Conservation (phyloP, 2,329 filamentous ascomycete species). For the Periconia sp. region DNA sequence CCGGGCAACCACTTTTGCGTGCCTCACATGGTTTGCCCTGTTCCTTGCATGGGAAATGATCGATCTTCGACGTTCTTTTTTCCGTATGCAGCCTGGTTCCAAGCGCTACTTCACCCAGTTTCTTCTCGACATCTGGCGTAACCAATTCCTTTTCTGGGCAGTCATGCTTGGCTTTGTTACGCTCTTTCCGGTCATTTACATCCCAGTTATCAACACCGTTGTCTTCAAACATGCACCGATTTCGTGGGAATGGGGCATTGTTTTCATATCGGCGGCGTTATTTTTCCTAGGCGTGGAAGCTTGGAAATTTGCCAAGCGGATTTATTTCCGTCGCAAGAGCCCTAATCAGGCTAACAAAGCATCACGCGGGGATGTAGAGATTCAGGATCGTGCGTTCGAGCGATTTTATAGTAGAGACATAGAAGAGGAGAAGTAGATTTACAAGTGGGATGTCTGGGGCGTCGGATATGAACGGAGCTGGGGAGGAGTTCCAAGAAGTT, state of each 20-base stretch:
- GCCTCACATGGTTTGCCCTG: constrained; percentile 73
- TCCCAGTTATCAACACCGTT: constrained; percentile 65
- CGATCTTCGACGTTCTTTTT: constrained; percentile 71
- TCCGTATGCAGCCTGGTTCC: constrained; percentile 69
- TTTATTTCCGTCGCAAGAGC: constrained; percentile 32
- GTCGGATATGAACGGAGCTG: not conserved
- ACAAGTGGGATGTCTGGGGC: not conserved
- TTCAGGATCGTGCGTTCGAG: constrained; percentile 21
- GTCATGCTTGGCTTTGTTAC: constrained; percentile 48
- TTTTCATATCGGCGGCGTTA: constrained; percentile 60
- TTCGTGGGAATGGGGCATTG: constrained; percentile 69
- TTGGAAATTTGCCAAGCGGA: constrained; percentile 69
- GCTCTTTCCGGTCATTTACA: constrained; percentile 58
- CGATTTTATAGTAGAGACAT: constrained; percentile 13
- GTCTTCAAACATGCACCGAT: constrained; percentile 69
- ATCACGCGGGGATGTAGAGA: not conserved
- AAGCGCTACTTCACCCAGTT: constrained; percentile 60
- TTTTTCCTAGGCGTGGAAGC: constrained; percentile 66
- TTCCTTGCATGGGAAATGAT: constrained; percentile 80
- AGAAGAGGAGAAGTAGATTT: not conserved
- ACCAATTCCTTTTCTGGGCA: constrained; percentile 61
- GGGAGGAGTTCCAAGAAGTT: not conserved
- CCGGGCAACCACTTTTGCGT: constrained; percentile 72
- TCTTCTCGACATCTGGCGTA: constrained; percentile 68
- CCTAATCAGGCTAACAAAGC: not conserved